phyloP scores from a whole-genome alignment of 495 filamentous ascomycete genomes.

The Penicillium herquei region DNA sequence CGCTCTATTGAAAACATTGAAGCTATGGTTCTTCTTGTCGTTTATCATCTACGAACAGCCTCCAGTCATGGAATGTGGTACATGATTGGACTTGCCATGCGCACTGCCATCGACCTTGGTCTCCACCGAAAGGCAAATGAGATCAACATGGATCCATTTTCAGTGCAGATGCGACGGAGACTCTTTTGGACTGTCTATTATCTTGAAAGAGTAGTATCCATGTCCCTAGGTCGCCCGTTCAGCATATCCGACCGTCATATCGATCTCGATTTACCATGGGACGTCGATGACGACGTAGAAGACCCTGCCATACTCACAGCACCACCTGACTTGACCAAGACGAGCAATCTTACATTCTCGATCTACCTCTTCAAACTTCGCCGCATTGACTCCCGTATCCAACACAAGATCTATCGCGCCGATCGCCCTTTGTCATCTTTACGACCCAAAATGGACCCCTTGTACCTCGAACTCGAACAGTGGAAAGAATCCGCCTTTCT shows the following conservation, averaged over 20 bases:
- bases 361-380: constrained; percentile 52
- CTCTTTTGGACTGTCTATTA: constrained; percentile 57
- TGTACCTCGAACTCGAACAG: constrained; percentile 50
- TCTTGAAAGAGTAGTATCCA: constrained; percentile 48
- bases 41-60: constrained; percentile 51
- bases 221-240: constrained; percentile 51
- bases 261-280: constrained; percentile 48
- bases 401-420: constrained; percentile 54
- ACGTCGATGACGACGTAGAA: constrained; percentile 47
- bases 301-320: constrained; percentile 41
- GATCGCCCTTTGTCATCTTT: constrained; percentile 47
- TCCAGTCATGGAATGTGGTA: constrained; percentile 57
- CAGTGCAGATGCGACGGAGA: constrained; percentile 47
- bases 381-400: constrained; percentile 52
- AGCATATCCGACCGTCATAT: constrained; percentile 54
- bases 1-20: constrained; percentile 53
- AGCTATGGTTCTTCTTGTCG: constrained; percentile 54
- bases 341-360: constrained; percentile 46
- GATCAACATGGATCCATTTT: constrained; percentile 44
- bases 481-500: constrained; percentile 47
- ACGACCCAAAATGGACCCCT: constrained; percentile 46
- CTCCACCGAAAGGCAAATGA: constrained; percentile 52
- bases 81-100: constrained; percentile 56
- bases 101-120: constrained; percentile 53
- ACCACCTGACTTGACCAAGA: constrained; percentile 29